Base-by-base conservation (phyloP, 1,284 basidiomycete species). In the Moesziomyces antarcticus region DNA sequence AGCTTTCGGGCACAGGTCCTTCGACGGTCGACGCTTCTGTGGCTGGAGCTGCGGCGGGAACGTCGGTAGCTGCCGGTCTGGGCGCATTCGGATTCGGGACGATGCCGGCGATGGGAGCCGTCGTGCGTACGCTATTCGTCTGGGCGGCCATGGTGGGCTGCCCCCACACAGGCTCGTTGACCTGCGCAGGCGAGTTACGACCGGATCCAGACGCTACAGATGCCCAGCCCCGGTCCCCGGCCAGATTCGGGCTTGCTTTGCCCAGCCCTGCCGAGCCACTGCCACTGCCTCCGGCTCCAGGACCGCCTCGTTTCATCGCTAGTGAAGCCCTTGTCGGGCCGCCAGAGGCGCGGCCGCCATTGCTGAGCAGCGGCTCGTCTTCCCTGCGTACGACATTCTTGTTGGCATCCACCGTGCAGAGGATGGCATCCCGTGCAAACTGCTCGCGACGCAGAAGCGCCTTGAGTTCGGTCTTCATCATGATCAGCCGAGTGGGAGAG, bases 401-500 rank as follows among this genome's bases (percentile, higher is more conserved):
- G 50, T 33, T 59, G 5, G 56, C 50, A 35, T 75, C 73, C 14
- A 66, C 69, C 2, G 64, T 57, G 58, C 68, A 72, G 21, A 72
- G 53, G 18, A 75, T 61, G 20, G 65, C 73, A 48, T 72, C 73
- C 24, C 58, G 53, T 13, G 73, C 68, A 35, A 72, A 68, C 25
- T 66, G 57, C 45, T 75, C 64, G 20, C 69, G 56, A 16, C 64
- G 57, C n/a, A 57, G 43, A 3, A 73, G 53, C 27, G 62, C 47
- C 47, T 69, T 70, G 42, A 76, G 63, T 51, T 76, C 71, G 6
- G 63, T 73, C 61, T 73, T 73, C 59, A 64, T 70, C 66, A 73
- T 65, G 50, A 69, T 55, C 3, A 76, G 60, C 18, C 69, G 62
- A 8, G 62, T 68, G 1, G 72, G 61, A 47, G 72, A 61, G 24